A percentile compares a stretch with the other conserved stretches of the same genome.
Conservation (phyloP, 768 basidiomycete species). For the Paxillus ammoniavirescens region DNA sequence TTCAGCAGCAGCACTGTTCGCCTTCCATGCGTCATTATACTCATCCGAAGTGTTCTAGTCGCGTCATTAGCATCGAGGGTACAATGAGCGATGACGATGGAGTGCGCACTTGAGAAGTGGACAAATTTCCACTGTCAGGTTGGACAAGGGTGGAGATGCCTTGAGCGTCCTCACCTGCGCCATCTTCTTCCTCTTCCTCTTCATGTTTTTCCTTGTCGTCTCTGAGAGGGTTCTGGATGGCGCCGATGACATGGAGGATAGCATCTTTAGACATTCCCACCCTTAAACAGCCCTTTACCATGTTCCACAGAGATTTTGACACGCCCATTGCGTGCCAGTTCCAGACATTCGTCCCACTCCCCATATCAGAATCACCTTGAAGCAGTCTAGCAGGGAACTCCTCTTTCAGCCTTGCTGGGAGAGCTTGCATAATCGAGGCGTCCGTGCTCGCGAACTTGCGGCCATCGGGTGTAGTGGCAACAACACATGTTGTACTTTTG, state of each 20-base stretch:
- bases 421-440: conserved; percentile 63
- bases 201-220: conserved; percentile 36
- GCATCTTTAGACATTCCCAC: conserved; percentile 61
- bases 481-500: conserved; percentile 46
- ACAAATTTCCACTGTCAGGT: conserved; percentile 22
- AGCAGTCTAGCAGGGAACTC: conserved; percentile 71
- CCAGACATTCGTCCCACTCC: conserved; percentile 62
- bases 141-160: conserved; percentile 20
- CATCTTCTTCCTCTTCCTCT: conserved; percentile 34
- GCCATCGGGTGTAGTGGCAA: conserved; percentile 46
- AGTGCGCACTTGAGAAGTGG: conserved; percentile 27
- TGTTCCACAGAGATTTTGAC: conserved; percentile 68
- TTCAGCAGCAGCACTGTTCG: conserved; percentile 46
- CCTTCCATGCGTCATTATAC: conserved; percentile 63
- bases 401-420: conserved; percentile 65
- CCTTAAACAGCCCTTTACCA: conserved; percentile 59
- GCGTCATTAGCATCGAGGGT: conserved; percentile 6
- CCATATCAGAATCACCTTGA: conserved; percentile 56
- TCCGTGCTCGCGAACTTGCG: conserved; percentile 74
- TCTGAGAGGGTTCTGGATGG: conserved; percentile 46
- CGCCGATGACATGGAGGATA: conserved; percentile 55
- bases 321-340: conserved; percentile 78
- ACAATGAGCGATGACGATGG: background rate
- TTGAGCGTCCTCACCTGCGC: conserved; percentile 29
- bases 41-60: conserved; percentile 47